phyloP scores from a whole-genome alignment of 192 early-diverging fungal genomes.

The Jimgerdemannia lactiflua region DNA sequence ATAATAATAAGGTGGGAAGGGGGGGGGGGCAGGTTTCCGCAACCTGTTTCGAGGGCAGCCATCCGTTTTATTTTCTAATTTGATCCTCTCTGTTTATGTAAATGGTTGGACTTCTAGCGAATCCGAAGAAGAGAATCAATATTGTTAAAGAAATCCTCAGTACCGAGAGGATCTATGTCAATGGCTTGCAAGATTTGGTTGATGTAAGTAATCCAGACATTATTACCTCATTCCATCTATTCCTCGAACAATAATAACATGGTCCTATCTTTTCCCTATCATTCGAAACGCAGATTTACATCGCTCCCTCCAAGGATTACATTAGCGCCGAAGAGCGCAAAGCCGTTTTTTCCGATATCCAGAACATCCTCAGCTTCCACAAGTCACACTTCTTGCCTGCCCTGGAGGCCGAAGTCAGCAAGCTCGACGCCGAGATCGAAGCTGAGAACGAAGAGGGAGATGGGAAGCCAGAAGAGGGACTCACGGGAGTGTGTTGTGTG shows the following conservation, averaged over 20 bases:
- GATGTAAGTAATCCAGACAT: constrained; percentile 59
- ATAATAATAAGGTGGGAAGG: no score
- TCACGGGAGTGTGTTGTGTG: constrained; percentile 41
- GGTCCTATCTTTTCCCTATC: neutral
- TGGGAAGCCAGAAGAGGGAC: constrained; percentile 10
- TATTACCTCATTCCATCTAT: constrained; percentile 11
- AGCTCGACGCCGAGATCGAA: neutral
- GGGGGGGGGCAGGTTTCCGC: no score
- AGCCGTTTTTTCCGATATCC: constrained; percentile 73
- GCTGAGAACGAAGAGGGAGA: no score
- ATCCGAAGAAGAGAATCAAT: constrained; percentile 47
- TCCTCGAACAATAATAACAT: no score
- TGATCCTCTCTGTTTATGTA: no score
- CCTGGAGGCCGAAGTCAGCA: constrained; percentile 33
- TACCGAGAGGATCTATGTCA: constrained; percentile 88
- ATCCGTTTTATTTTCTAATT: no score
- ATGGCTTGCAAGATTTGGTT: constrained; percentile 70
- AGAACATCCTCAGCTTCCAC: constrained; percentile 67
- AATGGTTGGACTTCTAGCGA: neutral
- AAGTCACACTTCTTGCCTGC: constrained; percentile 65
- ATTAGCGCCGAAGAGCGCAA: constrained; percentile 55
- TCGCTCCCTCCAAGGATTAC: constrained; percentile 34
- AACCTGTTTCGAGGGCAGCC: no score
- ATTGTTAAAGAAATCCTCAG: constrained; percentile 79
- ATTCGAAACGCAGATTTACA: constrained; percentile 13